Base-by-base conservation (phyloP, 2,329 filamentous ascomycete genomes). In the Verruconis gallopava region DNA sequence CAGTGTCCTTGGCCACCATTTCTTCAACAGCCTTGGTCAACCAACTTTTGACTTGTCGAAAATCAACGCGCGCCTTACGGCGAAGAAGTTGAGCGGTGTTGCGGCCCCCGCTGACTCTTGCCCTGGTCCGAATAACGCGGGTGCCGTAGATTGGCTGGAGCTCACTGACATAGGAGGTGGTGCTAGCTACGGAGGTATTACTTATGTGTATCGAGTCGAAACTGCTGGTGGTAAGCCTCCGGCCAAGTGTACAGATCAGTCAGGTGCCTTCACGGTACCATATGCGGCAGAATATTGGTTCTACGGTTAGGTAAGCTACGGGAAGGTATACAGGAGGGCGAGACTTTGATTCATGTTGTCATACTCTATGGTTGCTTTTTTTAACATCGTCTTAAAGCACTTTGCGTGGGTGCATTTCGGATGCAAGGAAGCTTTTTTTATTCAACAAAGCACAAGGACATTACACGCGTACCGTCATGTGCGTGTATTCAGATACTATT, bases 1-100 rank as follows among this genome's bases (percentile, higher is more conserved):
- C 25, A 42, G 51, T 4, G 67, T 69, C 50, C 54, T 78, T 12
- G 81, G 80, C 21, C 68, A 75, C 51, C 81, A 85, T 66, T 81
- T 67, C 69, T 85, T 85, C 66, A 71, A 70, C 57, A 46, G 47
- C 37, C 48, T 53, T 35, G 60, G 68, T 47, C 58, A 63, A 0
- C 80, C 81, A 1, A 74, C 67, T 11, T 85, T 84, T 55, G 65
- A 73, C 45, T 63, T 83, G 28, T 54, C 59, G 39, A 55, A 58
- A 30, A 51, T 54, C 25, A 53, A 58, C 21, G 58, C 12, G 47
- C 55, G 68, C 49, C 63, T 63, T 45, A 63, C 60, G 48, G 64
- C 53, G 42, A 68, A 67, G 55, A 75, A 76, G 59, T 47, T 65
- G 32, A 66, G 60, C 21, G 56, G 52, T 25, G 65, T 73, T 32